Evolutionary conservation across 495 filamentous ascomycete species (phyloP).

Genomic region (Pyrenopolyporus hunteri): DNA sequence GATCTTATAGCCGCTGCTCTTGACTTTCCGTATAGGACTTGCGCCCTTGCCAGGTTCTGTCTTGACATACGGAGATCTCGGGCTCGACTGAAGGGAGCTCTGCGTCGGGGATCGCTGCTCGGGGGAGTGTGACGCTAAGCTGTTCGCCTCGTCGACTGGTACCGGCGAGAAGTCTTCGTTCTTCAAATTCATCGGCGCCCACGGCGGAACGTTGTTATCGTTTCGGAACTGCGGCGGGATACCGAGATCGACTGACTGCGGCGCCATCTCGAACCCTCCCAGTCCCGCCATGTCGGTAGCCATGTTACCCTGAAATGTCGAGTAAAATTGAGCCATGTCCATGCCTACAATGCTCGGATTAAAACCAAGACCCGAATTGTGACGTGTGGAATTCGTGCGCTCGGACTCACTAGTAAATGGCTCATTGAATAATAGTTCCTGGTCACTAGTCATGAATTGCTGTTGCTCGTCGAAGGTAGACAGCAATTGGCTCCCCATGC

Average conservation of each 20-base stretch:
- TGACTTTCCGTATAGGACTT: conserved; percentile 46
- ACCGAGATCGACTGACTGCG: conserved; percentile 37
- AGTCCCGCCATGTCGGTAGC: conserved; percentile 24
- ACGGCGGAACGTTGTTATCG: conserved; percentile 44
- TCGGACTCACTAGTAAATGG: conserved; percentile 31
- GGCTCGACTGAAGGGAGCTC: conserved; percentile 40
- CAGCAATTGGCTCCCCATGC: conserved; percentile 34
- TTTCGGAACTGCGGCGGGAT: conserved; percentile 44
- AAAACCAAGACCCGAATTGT: conserved; percentile 8
- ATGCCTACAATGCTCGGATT: conserved; percentile 22
- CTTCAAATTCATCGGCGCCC: conserved; percentile 47
- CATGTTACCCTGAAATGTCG: conserved; percentile 30
- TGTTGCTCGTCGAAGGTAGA: conserved; percentile 37
- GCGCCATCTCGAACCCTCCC: conserved; percentile 24
- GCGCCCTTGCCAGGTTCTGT: conserved; percentile 32
- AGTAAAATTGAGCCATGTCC: conserved; percentile 30
- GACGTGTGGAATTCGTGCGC: neutral
- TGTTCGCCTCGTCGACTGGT: conserved; percentile 46
- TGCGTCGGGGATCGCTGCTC: conserved; percentile 40
- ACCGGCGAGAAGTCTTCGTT: conserved; percentile 41
- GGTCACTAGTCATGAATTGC: conserved; percentile 25
- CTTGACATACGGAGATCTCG: conserved; percentile 44
- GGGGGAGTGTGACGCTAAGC: conserved; percentile 38
- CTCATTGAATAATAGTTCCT: conserved; percentile 33
- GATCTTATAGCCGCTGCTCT: conserved; percentile 38